A percentile compares a stretch with the other conserved stretches of the same genome.
Conservation (phyloP, 2,329 filamentous ascomycete species). For the Monilinia fructigena region DNA sequence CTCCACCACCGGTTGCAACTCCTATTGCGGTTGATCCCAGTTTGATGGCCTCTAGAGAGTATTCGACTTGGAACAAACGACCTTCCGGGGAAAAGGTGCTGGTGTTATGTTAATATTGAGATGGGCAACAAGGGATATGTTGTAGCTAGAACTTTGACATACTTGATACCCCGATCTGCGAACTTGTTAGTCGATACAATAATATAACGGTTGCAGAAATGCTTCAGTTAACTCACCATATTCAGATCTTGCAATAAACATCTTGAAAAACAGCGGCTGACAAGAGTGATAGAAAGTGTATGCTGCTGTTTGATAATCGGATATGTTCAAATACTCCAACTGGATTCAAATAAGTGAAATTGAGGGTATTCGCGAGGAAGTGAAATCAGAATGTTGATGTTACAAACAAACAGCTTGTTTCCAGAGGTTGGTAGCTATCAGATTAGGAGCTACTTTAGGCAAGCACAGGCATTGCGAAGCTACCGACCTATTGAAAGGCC, state of each 20-base stretch:
- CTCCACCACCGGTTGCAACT: conserved; percentile 90
- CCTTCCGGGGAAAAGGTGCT: conserved; percentile 99
- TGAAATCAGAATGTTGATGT: conserved; percentile 17
- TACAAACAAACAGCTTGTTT: conserved; percentile 20
- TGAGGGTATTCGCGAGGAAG: conserved; percentile 11
- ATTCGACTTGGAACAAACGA: conserved; percentile 99
- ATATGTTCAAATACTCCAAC: background rate
- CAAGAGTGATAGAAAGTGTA: conserved; percentile 4
- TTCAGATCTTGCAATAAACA: conserved; percentile 99
- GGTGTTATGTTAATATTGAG: conserved; percentile 31
- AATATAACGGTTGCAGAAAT: conserved; percentile 23
- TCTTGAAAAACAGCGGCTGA: conserved; percentile 53
- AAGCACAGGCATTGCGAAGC: conserved; percentile 26
- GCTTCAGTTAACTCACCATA: conserved; percentile 68
- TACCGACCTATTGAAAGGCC: conserved; percentile 4
- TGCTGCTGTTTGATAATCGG: background rate
- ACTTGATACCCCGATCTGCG: conserved; percentile 96
- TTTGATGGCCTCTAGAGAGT: conserved; percentile 99
- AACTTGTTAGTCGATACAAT: conserved; percentile 43
- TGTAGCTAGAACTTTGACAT: conserved; percentile 43
- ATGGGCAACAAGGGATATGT: conserved; percentile 16
- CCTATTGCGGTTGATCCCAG: conserved; percentile 97
- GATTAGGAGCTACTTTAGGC: conserved; percentile 23
- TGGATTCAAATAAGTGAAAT: background rate
- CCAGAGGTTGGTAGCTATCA: conserved; percentile 22